phyloP scores from a whole-genome alignment of 495 filamentous ascomycete genomes.

The Aspergillus ellipticus region DNA sequence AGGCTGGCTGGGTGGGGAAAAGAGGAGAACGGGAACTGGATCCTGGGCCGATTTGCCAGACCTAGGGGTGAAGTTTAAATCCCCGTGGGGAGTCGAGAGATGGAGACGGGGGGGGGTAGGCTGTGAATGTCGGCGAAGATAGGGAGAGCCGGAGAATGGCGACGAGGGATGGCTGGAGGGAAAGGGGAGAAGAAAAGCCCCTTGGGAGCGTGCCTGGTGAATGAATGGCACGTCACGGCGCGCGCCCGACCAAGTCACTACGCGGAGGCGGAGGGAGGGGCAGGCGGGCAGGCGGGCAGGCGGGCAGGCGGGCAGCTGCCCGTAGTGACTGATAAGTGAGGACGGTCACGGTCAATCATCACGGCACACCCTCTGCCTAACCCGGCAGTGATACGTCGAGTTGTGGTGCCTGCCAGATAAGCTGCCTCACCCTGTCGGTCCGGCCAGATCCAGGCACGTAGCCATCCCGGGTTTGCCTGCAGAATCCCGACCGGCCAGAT shows the following conservation, averaged over 20 bases:
- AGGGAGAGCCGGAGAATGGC: background rate
- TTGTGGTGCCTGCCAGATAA: too few species aligned
- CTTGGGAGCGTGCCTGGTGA: background rate
- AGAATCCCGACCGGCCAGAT: too few species aligned
- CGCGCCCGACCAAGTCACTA: background rate
- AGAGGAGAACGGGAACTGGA: conserved; percentile 1
- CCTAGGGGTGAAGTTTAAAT: conserved; percentile 7
- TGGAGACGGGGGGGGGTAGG: background rate
- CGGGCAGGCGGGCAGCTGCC: too few species aligned
- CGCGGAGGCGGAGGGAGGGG: background rate
- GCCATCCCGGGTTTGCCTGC: too few species aligned
- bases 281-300: too few species aligned
- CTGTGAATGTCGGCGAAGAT: background rate
- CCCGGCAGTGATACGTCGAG: too few species aligned
- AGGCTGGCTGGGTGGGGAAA: conserved; percentile 2
- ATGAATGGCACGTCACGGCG: background rate
- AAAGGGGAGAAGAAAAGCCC: background rate
- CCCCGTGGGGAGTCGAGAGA: conserved; percentile 11
- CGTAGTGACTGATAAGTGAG: too few species aligned
- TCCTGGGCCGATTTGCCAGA: conserved; percentile 4
- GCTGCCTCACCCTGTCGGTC: too few species aligned
- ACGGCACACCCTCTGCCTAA: too few species aligned
- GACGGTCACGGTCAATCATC: too few species aligned
- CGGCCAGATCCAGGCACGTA: too few species aligned
- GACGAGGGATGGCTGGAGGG: background rate